These are phyloP conservation scores for Naegleria gruberi DNA, from an alignment of 208 protist genomes.

Conservation along the genomic window DNA sequence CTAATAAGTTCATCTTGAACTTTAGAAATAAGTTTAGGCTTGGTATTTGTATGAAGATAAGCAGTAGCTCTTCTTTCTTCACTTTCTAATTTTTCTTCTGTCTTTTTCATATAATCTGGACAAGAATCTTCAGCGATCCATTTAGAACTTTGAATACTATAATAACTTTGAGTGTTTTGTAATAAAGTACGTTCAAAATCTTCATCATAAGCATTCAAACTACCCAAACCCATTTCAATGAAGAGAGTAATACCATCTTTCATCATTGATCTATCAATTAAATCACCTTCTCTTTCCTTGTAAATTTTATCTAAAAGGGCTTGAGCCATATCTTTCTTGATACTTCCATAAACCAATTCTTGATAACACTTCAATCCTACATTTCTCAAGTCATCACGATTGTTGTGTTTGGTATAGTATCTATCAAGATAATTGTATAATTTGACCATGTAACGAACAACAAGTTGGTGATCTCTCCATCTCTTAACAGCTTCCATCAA, in stretches of 20 bases:
- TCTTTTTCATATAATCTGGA: constrained; percentile 49
- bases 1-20: constrained; percentile 54
- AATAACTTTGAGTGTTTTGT: background rate
- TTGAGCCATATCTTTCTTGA: constrained; percentile 1
- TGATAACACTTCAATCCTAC: constrained; percentile 16
- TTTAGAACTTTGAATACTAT: background rate
- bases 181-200: constrained; percentile 1
- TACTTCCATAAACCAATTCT: background rate
- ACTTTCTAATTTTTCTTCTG: constrained; percentile 30
- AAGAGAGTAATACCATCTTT: background rate
- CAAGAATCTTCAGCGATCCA: background rate
- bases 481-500: constrained; percentile 7
- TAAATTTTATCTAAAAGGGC: background rate
- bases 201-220: constrained; percentile 1
- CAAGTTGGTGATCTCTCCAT: constrained; percentile 8
- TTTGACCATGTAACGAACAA: constrained; percentile 16
- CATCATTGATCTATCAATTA: constrained; percentile 1
- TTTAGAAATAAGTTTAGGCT: constrained; percentile 45
- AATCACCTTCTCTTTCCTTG: constrained; percentile 7
- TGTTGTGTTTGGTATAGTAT: constrained; percentile 16
- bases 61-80: constrained; percentile 50
- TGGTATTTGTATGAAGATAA: constrained; percentile 48
- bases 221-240: constrained; percentile 9
- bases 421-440: constrained; percentile 13
- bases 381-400: background rate